Evolutionary conservation across 2,329 filamentous ascomycete species (phyloP), one percentile per base, ranked within the genome.

Genomic region (Colletotrichum euphorbiae): DNA sequence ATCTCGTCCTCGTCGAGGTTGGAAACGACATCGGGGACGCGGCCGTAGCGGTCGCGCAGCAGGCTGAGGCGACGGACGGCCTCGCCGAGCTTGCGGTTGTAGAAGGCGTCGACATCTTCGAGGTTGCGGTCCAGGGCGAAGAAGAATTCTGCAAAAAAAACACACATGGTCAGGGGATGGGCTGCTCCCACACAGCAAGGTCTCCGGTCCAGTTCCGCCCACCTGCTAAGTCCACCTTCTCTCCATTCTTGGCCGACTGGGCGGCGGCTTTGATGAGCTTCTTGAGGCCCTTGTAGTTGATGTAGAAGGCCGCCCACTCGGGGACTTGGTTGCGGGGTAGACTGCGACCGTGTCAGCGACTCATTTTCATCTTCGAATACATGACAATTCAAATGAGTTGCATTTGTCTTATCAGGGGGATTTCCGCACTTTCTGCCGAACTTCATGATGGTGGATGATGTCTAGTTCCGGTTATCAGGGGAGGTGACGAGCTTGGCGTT

Each of bases 101-200:
- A 98, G 80, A 99, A 98, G 58, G 89, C 88, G 80, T 98, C 94
- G 78, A 99, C 95, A 80, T 97, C 92, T 84, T 99, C 96, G 76
- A 99, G 90, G 78, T 98, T 98, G 74, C 96, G 93, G 78, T 99
- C 96, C 78, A 99, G 90, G 71, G 91, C 93, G 80, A 95, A 97
- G 84, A 98, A 97, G 86, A 99, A 97, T 80, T 94, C 96, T 98
- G 83, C 74, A 74, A 71, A 69, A 72, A 72, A 40, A 51, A 50
- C 19, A 36, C 38, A 43, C 70, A 71, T 72, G 71, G 78, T 81
- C 77, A 82, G 80, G 78, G 72, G 74, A 75, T 72, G 74, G 74
- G 73, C 73, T 74, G 71, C 73, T 75, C 74, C 24, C 48, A 36
- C 71, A 61, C 50, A 52, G 58, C 68, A 69, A 58, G 51, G 48